A percentile compares a stretch with the other conserved stretches of the same genome.
phyloP scores from a whole-genome alignment of 2,329 filamentous ascomycete species.

The Ambrosiella xylebori region DNA sequence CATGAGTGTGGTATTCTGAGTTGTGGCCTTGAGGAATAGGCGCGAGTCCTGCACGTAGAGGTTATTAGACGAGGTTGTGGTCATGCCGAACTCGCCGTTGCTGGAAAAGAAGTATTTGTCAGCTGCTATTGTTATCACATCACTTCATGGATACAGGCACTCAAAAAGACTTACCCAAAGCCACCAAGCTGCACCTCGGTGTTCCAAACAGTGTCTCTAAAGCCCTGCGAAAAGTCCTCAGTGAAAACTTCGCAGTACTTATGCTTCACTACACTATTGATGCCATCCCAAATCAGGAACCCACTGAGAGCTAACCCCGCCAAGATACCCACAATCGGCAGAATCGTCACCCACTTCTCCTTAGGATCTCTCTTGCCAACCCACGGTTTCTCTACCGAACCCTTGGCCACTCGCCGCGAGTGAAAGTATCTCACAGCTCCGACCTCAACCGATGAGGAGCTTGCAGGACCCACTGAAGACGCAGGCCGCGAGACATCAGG shows the following conservation, averaged over 20 bases:
- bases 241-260: slow-evolving; percentile 53
- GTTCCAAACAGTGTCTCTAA: slow-evolving; percentile 48
- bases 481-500: slow-evolving; percentile 28
- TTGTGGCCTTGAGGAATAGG: slow-evolving; percentile 59
- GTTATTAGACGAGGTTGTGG: slow-evolving; percentile 55
- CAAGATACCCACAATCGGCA: slow-evolving; percentile 54
- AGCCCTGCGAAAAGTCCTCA: slow-evolving; percentile 44
- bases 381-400: slow-evolving; percentile 63
- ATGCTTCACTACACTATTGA: slow-evolving; percentile 54
- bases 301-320: slow-evolving; percentile 51
- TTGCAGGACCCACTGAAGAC: slow-evolving; percentile 23
- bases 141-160: background rate
- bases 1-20: slow-evolving; percentile 52
- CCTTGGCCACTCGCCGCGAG: slow-evolving; percentile 55
- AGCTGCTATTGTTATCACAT: background rate
- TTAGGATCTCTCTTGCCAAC: slow-evolving; percentile 52
- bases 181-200: slow-evolving; percentile 61
- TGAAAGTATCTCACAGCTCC: slow-evolving; percentile 46
- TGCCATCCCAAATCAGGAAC: slow-evolving; percentile 59
- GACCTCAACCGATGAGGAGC: slow-evolving; percentile 19
- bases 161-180: slow-evolving; percentile 44
- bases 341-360: slow-evolving; percentile 75
- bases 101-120: slow-evolving; percentile 22
- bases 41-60: slow-evolving; percentile 52
- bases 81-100: slow-evolving; percentile 68